Evolutionary conservation across 139 green algal genomes (phyloP).

Genomic region (Penium margaritaceum): DNA sequence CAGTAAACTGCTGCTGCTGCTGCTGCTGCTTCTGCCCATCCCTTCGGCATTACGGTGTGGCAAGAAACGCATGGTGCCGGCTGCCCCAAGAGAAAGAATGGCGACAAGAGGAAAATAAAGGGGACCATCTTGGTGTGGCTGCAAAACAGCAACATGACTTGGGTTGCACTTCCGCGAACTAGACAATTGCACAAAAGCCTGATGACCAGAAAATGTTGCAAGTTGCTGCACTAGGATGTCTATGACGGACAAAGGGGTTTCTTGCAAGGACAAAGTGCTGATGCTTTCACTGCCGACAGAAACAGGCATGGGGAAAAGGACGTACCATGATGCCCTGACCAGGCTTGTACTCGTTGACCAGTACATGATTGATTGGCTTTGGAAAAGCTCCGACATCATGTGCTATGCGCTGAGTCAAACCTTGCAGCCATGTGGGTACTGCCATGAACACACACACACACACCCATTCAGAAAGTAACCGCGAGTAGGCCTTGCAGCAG

Average conservation of each 20-base stretch:
- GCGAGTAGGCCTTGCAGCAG: too few species aligned
- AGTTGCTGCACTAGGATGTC: not conserved
- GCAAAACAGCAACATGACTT: not conserved
- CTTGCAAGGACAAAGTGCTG: not conserved
- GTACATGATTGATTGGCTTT: constrained; percentile 35
- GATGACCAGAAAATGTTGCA: not conserved
- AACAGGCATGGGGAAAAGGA: too few species aligned
- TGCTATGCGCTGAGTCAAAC: constrained; percentile 14
- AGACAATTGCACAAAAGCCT: not conserved
- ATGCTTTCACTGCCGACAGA: too few species aligned
- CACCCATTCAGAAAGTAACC: too few species aligned
- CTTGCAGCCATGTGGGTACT: constrained; percentile 28
- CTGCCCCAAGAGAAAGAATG: constrained; percentile 27
- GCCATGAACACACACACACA: constrained; percentile 2
- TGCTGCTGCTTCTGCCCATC: not conserved
- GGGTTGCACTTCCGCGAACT: not conserved
- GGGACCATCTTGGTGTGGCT: constrained; percentile 43
- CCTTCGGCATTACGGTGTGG: constrained; percentile 9
- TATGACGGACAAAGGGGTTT: not conserved
- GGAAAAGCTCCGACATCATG: constrained; percentile 19
- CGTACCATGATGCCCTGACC: constrained; percentile 45
- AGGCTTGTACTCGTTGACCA: constrained; percentile 44
- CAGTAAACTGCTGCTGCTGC: not conserved
- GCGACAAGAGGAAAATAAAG: constrained; percentile 39
- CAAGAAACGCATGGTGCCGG: constrained; percentile 35